Conservation (phyloP, 495 filamentous ascomycete genomes). For the Pseudoneurospora amorphoporcata region DNA sequence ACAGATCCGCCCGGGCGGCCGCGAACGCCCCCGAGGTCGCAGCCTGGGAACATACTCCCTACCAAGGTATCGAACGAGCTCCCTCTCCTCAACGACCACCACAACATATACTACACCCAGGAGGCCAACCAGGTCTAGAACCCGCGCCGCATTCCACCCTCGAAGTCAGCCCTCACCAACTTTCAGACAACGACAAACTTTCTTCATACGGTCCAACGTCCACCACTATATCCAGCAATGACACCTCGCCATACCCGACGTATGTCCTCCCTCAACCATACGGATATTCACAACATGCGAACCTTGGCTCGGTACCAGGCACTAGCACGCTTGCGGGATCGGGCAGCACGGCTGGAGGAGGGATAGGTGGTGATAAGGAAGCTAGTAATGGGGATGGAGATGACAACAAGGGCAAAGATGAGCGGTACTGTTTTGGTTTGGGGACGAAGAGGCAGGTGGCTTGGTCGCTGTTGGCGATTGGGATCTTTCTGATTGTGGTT, state of each 20-base stretch:
- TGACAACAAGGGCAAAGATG: not conserved
- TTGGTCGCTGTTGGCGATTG: conserved; percentile 14
- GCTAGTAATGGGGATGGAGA: not conserved
- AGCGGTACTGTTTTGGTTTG: not conserved
- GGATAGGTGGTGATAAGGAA: not conserved
- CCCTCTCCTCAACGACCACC: not conserved
- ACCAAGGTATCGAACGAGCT: not conserved
- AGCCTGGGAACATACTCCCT: not conserved
- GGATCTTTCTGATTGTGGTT: conserved; percentile 16
- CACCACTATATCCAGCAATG: not conserved
- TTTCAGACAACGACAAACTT: not conserved
- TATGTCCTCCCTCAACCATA: not conserved
- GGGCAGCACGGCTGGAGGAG: not conserved
- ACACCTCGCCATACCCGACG: not conserved
- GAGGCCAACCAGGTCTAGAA: not conserved
- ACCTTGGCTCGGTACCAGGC: not conserved
- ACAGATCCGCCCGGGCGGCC: not conserved
- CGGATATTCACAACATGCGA: not conserved
- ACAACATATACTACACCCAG: not conserved
- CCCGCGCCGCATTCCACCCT: not conserved
- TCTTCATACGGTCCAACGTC: not conserved
- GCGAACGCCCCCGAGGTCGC: not conserved
- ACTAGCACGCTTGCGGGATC: not conserved
- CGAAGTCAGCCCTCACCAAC: not conserved
- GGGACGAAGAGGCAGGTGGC: conserved; percentile 10